Evolutionary conservation across 129 eudicot species (phyloP), one percentile per base, ranked within the genome.

Genomic region (Helichrysum umbraculigerum): DNA sequence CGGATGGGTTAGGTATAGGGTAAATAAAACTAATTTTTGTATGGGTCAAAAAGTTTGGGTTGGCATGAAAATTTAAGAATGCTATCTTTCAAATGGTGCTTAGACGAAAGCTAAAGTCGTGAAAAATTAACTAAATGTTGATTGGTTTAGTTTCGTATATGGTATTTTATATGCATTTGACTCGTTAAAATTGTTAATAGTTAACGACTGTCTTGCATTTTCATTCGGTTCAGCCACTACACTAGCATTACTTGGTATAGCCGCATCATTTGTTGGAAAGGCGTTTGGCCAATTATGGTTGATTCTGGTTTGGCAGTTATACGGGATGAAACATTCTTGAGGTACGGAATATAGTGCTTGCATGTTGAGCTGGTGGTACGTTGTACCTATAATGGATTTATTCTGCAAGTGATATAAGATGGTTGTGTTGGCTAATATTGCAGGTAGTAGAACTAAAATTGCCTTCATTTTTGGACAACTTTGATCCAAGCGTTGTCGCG

Each of bases 401-500:
- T 12, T 0, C 19, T 52, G 58, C 20, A 52, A 52, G 58, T 52
- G 20, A 52, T 3, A 12, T 1, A 52, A 52, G 14, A 52, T 52
- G 58, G 58, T 19, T 52, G 58, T 0, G 37, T 68, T 37, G 68
- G 34, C 63, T 72, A 50, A 63, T 85, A 22, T 33, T 84, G 80
- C 88, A 93, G 98, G 81, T 93, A 63, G 72, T 93, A 67, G 98
- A 93, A 79, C 77, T 93, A 44, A 97, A 93, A 78, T 85, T 93
- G 80, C 98, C 98, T 68, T 93, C 98, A 20, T 91, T 90, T 76
- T 91, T 93, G 80, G 81, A 87, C 93, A 86, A 86, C 84, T 93
- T 90, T 81, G 98, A 93, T 83, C 97, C 98, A 34, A 96, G 97
- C 10, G 87, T 97, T 16, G 97, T 97, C 50, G 98, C 98, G 73